Evolutionary conservation across 2,329 filamentous ascomycete genomes (phyloP).

Genomic region (Xylaria sp.): DNA sequence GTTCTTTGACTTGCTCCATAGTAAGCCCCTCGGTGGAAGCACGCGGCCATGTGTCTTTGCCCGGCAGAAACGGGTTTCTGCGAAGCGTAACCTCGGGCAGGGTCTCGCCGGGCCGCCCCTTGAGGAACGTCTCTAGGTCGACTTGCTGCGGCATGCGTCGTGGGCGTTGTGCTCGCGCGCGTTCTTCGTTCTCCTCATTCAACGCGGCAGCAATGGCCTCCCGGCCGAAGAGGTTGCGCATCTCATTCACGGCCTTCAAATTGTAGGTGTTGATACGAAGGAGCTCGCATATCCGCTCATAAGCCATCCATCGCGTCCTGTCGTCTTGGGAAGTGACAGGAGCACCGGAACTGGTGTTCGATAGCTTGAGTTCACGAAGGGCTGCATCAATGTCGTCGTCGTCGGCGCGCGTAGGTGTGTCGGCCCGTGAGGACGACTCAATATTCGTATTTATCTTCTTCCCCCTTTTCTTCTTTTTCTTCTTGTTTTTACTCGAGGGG

Average conservation of each 20-base stretch:
- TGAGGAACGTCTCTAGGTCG: constrained; percentile 67
- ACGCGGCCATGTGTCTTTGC: constrained; percentile 87
- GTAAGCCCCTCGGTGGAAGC: constrained; percentile 82
- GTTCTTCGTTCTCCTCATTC: constrained; percentile 61
- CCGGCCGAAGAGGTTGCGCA: constrained; percentile 72
- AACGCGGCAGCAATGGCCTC: constrained; percentile 67
- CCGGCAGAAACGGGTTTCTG: constrained; percentile 85
- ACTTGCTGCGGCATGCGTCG: constrained; percentile 59
- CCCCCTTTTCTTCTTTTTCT: constrained; percentile 50
- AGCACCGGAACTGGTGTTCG: constrained; percentile 37
- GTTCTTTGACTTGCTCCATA: constrained; percentile 72
- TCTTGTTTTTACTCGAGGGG: constrained; percentile 53
- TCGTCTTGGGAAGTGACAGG: constrained; percentile 25
- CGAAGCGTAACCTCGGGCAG: constrained; percentile 78
- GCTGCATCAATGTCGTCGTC: constrained; percentile 70
- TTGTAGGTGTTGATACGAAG: constrained; percentile 71
- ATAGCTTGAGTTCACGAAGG: constrained; percentile 52
- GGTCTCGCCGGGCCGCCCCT: constrained; percentile 68
- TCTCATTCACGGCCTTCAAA: constrained; percentile 89
- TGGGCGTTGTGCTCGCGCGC: constrained; percentile 51
- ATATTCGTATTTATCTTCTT: constrained; percentile 45
- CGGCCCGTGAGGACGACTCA: constrained; percentile 27
- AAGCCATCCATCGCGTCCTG: constrained; percentile 38
- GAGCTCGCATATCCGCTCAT: constrained; percentile 55
- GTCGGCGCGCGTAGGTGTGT: constrained; percentile 41